phyloP scores from a whole-genome alignment of 2,329 filamentous ascomycete species.

The Rachicladosporium sp. region DNA sequence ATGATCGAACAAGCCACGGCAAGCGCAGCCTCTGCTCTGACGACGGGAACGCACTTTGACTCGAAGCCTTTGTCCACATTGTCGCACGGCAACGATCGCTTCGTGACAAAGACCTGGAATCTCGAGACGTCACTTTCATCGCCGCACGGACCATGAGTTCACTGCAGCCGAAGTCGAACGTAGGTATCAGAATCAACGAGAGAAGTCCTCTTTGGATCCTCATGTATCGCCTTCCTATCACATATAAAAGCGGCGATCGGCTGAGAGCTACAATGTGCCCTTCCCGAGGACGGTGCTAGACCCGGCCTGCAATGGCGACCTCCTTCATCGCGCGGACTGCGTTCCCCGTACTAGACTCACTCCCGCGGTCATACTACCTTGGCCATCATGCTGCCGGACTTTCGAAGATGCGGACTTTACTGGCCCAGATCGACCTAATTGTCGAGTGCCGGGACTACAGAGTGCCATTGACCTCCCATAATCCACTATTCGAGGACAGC shows the following conservation, averaged over 20 bases:
- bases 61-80: too few relatives aligned
- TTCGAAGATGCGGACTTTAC: conserved; percentile 65
- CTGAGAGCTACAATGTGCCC: conserved; percentile 1
- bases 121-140: too few relatives aligned
- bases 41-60: too few relatives aligned
- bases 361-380: conserved; percentile 84
- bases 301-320: conserved; percentile 17
- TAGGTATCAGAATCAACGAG: too few relatives aligned
- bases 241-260: background rate
- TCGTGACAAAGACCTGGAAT: too few relatives aligned
- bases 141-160: too few relatives aligned
- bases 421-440: conserved; percentile 73
- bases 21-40: too few relatives aligned
- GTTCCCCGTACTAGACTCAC: conserved; percentile 61
- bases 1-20: too few relatives aligned
- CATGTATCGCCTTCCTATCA: too few relatives aligned
- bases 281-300: background rate
- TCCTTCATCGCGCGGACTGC: conserved; percentile 59
- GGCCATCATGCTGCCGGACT: conserved; percentile 82
- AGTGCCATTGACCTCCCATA: conserved; percentile 77
- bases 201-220: too few relatives aligned
- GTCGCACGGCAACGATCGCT: too few relatives aligned
- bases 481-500: conserved; percentile 73
- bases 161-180: too few relatives aligned
- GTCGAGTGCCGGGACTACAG: conserved; percentile 93